These are phyloP conservation scores for Vitis rupestris DNA, from an alignment of 164 flowering plant species.

Conservation along the genomic window DNA sequence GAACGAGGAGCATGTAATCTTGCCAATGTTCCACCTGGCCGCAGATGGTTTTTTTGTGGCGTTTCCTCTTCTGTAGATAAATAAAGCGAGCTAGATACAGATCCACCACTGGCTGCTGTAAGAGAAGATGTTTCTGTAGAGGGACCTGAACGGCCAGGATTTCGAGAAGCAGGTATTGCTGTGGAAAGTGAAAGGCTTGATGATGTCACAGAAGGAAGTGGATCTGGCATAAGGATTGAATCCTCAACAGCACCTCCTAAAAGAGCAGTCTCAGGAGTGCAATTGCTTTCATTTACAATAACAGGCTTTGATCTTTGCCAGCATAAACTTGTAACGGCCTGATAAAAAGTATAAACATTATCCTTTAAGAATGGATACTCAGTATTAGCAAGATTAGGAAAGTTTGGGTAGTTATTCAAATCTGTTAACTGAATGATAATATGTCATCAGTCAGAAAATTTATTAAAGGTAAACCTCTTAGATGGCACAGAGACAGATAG, in stretches of 20 bases:
- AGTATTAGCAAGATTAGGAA: conserved; percentile 14
- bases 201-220: conserved; percentile 77
- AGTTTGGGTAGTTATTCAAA: neutral
- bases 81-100: conserved; percentile 31
- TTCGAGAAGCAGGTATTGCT: conserved; percentile 45
- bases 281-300: conserved; percentile 66
- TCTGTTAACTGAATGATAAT: neutral
- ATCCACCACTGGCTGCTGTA: conserved; percentile 37
- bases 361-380: neutral
- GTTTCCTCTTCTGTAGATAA: conserved; percentile 64
- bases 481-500: neutral
- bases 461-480: neutral
- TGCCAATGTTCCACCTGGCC: conserved; percentile 61
- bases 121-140: conserved; percentile 44
- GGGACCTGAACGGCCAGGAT: conserved; percentile 37
- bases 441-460: neutral
- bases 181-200: conserved; percentile 48
- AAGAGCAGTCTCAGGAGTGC: conserved; percentile 81
- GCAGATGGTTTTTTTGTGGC: conserved; percentile 56
- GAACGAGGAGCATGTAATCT: conserved; percentile 73
- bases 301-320: conserved; percentile 98
- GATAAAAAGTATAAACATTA: conserved; percentile 20
- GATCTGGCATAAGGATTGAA: conserved; percentile 97
- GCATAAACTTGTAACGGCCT: conserved; percentile 94
- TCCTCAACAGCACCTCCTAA: conserved; percentile 86